Base-by-base conservation (phyloP, 495 filamentous ascomycete species). In the Parachaetomium inaequale region DNA sequence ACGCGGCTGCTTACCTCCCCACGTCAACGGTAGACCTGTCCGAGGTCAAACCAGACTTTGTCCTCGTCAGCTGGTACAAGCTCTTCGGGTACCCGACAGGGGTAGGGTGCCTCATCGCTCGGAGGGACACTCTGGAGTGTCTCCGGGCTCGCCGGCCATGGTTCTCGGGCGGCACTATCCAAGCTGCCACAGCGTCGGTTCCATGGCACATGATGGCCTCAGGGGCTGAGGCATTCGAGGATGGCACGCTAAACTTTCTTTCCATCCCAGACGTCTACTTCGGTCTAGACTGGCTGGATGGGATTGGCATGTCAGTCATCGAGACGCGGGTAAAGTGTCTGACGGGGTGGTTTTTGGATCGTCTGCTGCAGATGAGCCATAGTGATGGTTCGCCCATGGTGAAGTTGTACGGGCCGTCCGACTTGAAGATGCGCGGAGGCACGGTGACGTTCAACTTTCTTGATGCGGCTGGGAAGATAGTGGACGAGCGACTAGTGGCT, bases 51-150 rank as follows among this genome's bases (percentile, higher is more conserved):
- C 83, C 85, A 15, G 85, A 88, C 43, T 87, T 87, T 63, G 75
- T 75, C 7, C 77, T 75, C 10, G 53, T 85, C 19, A 83, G 79
- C 51, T 85, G 84, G 67, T 87, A 87, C 73, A 88, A 87, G 66
- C 82, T 87, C 7, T 88, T 87, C 63, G 85, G 85, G 3, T 84
- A 83, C 58, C 85, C 85, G 0, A 75, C 73, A 5, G 82, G 86
- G 43, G 75, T 87, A 4, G 85, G 85, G 23, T 83, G 80, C 21
- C 65, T 88, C 6, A 77, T 86, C 34, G 77, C 82, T 2, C 76
- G 79, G 29, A 79, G 77, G 34, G 65, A 70, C 1, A 74, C 79
- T 3, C 68, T 78, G 0, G 57, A 49, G 31, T 1, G 23, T 5
- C 68, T 79, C 14, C 72, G 85, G 34, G 66, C 72, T 19, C 58